Conservation (phyloP, 257 asterid species). For the Galeopsis tetrahit region DNA sequence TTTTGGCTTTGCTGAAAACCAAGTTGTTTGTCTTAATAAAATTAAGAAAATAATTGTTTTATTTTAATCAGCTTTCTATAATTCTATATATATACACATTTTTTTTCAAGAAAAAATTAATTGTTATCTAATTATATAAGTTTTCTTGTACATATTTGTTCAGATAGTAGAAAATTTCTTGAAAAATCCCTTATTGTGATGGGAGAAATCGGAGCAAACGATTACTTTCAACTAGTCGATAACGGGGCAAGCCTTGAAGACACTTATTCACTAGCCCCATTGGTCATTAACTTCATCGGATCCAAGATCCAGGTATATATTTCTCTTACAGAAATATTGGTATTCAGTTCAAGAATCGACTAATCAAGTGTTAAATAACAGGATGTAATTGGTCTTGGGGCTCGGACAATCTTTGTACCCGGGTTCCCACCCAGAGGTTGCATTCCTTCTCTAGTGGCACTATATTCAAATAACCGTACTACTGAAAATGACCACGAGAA, state of each 20-base stretch:
- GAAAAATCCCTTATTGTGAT: constrained; percentile 32
- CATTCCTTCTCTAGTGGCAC: constrained; percentile 32
- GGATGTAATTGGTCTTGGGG: constrained; percentile 56
- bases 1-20: too few relatives aligned
- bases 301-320: constrained; percentile 13
- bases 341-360: neutral
- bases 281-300: constrained; percentile 28
- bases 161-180: constrained; percentile 39
- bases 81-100: too few relatives aligned
- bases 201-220: constrained; percentile 58
- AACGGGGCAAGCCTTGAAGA: constrained; percentile 6
- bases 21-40: too few relatives aligned
- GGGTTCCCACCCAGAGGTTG: constrained; percentile 61
- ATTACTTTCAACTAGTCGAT: constrained; percentile 34
- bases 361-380: constrained; percentile 11
- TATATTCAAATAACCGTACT: constrained; percentile 22
- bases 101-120: too few relatives aligned
- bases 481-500: constrained; percentile 37
- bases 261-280: constrained; percentile 31
- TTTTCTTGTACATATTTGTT: neutral
- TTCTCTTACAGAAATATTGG: constrained; percentile 23
- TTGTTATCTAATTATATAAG: neutral
- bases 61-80: neutral
- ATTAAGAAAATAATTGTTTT: too few relatives aligned
- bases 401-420: constrained; percentile 50